Conservation (phyloP, 2,329 filamentous ascomycete genomes). For the Simplicillium aogashimaense region DNA sequence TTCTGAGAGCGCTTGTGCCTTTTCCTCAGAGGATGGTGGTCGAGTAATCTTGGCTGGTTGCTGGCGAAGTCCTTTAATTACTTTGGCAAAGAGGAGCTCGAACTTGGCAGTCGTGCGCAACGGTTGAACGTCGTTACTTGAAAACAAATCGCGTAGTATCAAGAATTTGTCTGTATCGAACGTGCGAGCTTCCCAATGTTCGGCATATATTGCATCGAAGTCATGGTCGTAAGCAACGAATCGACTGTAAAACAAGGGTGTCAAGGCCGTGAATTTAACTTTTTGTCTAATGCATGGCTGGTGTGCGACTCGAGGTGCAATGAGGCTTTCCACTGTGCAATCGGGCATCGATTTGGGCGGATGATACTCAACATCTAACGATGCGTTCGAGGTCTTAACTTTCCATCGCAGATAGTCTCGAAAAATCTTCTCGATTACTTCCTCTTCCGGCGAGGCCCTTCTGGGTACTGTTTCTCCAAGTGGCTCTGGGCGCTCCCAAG, state of each 20-base stretch:
- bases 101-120: no score
- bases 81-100: no score
- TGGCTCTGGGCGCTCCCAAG: conserved; percentile 58
- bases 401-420: conserved; percentile 36
- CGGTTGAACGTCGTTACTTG: no score
- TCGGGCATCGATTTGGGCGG: conserved; percentile 20
- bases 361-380: conserved; percentile 42
- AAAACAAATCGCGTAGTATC: no score
- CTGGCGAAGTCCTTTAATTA: no score
- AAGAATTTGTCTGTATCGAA: no score
- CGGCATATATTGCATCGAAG: no score
- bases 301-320: not conserved
- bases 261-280: conserved; percentile 48
- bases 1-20: no score
- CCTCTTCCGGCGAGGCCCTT: conserved; percentile 39
- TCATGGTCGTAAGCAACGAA: conserved; percentile 43
- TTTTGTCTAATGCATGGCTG: conserved; percentile 22
- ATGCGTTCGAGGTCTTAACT: conserved; percentile 32
- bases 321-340: no score
- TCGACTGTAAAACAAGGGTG: conserved; percentile 57
- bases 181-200: no score
- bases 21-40: no score
- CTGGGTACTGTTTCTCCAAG: conserved; percentile 44
- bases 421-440: conserved; percentile 34
- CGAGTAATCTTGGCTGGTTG: no score